A percentile compares a stretch with the other conserved stretches of the same genome.
Conservation (phyloP, 2,329 filamentous ascomycete species). For the Neonectria sp. region DNA sequence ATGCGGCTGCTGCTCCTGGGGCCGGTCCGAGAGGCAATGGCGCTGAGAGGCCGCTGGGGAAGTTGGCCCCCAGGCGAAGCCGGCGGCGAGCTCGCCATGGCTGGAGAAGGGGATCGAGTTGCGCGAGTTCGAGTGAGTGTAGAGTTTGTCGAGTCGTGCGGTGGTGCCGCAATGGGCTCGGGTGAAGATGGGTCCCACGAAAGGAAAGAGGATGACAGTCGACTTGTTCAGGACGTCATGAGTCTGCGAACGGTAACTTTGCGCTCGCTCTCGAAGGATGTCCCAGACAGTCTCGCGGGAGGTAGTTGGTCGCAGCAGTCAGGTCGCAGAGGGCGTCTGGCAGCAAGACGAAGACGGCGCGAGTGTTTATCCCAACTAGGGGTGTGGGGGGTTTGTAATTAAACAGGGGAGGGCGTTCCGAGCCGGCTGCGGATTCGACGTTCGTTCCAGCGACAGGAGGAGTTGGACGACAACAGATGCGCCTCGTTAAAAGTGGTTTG, state of each 20-base stretch:
- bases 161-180: conserved; percentile 36
- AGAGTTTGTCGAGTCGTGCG: conserved; percentile 27
- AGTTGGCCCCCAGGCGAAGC: conserved; percentile 69
- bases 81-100: conserved; percentile 80
- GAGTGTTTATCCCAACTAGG: conserved; percentile 47
- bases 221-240: conserved; percentile 47
- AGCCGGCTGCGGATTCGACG: conserved; percentile 40
- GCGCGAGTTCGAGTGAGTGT: conserved; percentile 28
- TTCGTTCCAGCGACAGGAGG: conserved; percentile 44
- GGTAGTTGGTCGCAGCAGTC: conserved; percentile 31
- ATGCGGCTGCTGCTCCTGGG: conserved; percentile 85
- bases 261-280: conserved; percentile 30
- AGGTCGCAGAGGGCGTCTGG: conserved; percentile 31
- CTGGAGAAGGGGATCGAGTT: conserved; percentile 39
- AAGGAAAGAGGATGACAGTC: conserved; percentile 31
- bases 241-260: conserved; percentile 34
- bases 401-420: conserved; percentile 43
- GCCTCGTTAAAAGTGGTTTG: conserved; percentile 11
- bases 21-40: conserved; percentile 78
- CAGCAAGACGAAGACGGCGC: conserved; percentile 25
- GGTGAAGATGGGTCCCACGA: conserved; percentile 34
- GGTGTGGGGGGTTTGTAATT: conserved; percentile 48
- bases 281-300: conserved; percentile 43
- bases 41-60: conserved; percentile 82
- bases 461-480: conserved; percentile 23